phyloP scores from a whole-genome alignment of 176 grass and related monocot species.

The Musa schizocarpa region DNA sequence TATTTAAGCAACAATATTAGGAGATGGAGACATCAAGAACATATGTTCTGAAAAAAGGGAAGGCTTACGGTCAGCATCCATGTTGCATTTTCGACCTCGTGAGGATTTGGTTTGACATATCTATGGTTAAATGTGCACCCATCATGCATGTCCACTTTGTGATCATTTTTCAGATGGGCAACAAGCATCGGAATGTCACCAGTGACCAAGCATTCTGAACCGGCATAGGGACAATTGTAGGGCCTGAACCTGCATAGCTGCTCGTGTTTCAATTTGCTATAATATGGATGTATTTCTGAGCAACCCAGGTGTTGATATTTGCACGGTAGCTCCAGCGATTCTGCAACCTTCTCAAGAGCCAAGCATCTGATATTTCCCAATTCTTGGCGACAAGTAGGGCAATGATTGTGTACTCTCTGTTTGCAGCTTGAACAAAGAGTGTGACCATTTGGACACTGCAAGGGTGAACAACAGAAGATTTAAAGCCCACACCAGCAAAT shows the following conservation, averaged over 20 bases:
- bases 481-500: conserved; percentile 5
- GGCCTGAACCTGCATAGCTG: conserved; percentile 74
- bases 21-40: too few relatives aligned
- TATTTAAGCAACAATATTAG: neutral
- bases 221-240: conserved; percentile 68
- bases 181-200: conserved; percentile 56
- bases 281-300: conserved; percentile 56
- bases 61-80: conserved; percentile 79
- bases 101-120: conserved; percentile 54
- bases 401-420: conserved; percentile 71
- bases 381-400: conserved; percentile 78
- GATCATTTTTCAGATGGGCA: conserved; percentile 68
- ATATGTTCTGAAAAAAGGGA: too few relatives aligned
- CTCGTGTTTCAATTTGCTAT: conserved; percentile 65
- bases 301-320: conserved; percentile 63
- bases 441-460: conserved; percentile 81
- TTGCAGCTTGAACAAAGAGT: conserved; percentile 86
- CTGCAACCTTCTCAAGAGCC: conserved; percentile 77
- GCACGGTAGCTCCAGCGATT: conserved; percentile 65
- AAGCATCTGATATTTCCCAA: conserved; percentile 79
- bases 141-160: conserved; percentile 84
- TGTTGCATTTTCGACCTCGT: conserved; percentile 29
- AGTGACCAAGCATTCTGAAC: conserved; percentile 59
- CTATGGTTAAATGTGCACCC: conserved; percentile 84
- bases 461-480: conserved; percentile 15